Evolutionary conservation across 2,329 filamentous ascomycete species (phyloP).

Genomic region (Aspergillus clavatus): DNA sequence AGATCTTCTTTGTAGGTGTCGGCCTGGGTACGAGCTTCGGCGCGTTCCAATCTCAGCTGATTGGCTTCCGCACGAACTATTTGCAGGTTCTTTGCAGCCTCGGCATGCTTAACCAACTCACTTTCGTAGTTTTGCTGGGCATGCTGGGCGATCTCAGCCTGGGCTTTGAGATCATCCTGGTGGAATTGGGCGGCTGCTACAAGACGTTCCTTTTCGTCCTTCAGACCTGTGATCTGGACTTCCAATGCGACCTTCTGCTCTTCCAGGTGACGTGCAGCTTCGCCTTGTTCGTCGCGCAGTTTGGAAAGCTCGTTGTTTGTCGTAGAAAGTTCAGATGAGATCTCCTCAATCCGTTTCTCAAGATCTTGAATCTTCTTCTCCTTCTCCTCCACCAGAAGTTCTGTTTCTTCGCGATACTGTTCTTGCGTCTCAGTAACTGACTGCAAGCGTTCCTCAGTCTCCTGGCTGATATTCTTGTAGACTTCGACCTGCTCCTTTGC

Average conservation of each 20-base stretch:
- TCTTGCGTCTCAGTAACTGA: constrained; percentile 76
- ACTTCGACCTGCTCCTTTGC: constrained; percentile 77
- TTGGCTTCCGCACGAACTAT: constrained; percentile 75
- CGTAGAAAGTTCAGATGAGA: constrained; percentile 72
- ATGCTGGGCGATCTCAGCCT: constrained; percentile 87
- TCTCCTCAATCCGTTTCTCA: constrained; percentile 75
- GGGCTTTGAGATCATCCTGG: constrained; percentile 84
- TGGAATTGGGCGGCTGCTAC: constrained; percentile 76
- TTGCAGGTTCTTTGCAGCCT: constrained; percentile 83
- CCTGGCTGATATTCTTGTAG: constrained; percentile 82
- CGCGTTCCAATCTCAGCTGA: constrained; percentile 71
- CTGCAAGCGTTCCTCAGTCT: constrained; percentile 79
- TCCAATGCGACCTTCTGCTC: constrained; percentile 79
- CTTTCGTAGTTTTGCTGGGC: constrained; percentile 94
- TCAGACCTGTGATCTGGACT: constrained; percentile 72
- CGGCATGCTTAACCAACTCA: constrained; percentile 90
- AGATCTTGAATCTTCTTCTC: constrained; percentile 75
- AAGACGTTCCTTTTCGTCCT: constrained; percentile 77
- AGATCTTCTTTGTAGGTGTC: constrained; percentile 79
- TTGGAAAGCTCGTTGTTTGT: constrained; percentile 78
- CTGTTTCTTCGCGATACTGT: constrained; percentile 82
- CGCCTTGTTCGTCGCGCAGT: constrained; percentile 74
- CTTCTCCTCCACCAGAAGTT: constrained; percentile 69
- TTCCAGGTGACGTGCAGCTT: constrained; percentile 64
- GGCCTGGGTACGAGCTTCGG: constrained; percentile 70